These are phyloP conservation scores for Endocladia muricata DNA, from an alignment of 31 red algal genomes.

Conservation along the genomic window DNA sequence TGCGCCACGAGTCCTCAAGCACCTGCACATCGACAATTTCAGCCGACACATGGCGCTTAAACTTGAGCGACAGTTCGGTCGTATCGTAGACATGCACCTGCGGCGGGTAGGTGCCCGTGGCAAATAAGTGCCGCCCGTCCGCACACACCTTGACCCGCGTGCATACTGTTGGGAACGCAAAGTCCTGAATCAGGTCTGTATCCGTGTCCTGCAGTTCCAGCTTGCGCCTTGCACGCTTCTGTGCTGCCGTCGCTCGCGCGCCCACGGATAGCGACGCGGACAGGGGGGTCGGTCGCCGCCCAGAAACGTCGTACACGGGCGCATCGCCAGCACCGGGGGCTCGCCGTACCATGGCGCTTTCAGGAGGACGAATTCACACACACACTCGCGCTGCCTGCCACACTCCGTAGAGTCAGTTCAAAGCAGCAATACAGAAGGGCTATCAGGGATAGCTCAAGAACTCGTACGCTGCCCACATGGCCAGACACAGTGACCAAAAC, in stretches of 20 bases:
- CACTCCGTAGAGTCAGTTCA: too few relatives aligned
- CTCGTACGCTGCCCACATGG: too few relatives aligned
- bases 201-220: constrained; percentile 33
- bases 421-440: too few relatives aligned
- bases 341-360: constrained; percentile 5
- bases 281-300: neutral
- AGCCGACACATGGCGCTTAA: constrained; percentile 80
- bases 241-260: neutral
- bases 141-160: constrained; percentile 41
- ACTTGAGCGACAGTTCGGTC: constrained; percentile 85
- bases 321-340: constrained; percentile 11
- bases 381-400: too few relatives aligned
- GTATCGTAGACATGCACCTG: constrained; percentile 85
- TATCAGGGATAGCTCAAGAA: too few relatives aligned
- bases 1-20: constrained; percentile 81
- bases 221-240: constrained; percentile 59
- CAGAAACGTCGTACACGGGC: constrained; percentile 31
- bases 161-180: constrained; percentile 75
- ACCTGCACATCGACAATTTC: constrained; percentile 85
- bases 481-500: too few relatives aligned
- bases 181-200: constrained; percentile 87
- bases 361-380: too few relatives aligned
- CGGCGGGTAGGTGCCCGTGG: constrained; percentile 85
- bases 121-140: constrained; percentile 72
- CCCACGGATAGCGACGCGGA: constrained; percentile 6